These are phyloP conservation scores for Lasiosphaeria miniovina DNA, from an alignment of 495 filamentous ascomycete species.

Conservation along the genomic window DNA sequence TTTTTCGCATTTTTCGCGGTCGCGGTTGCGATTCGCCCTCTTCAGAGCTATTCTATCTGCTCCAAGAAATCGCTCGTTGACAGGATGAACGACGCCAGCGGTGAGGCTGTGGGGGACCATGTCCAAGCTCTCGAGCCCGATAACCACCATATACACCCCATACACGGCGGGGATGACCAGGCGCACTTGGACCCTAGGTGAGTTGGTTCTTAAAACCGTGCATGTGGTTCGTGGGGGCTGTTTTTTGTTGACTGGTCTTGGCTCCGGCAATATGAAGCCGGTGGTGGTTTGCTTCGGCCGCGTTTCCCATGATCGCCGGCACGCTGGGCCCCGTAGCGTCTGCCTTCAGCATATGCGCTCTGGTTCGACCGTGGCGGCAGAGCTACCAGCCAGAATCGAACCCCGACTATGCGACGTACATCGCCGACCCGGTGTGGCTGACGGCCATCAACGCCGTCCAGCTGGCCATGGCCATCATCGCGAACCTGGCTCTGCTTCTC, in stretches of 20 bases:
- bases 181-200: constrained; percentile 49
- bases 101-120: constrained; percentile 26
- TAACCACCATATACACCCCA: constrained; percentile 10
- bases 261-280: constrained; percentile 33
- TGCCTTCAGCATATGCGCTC: constrained; percentile 75
- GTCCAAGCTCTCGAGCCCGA: constrained; percentile 15
- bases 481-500: constrained; percentile 70
- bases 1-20: too few relatives aligned
- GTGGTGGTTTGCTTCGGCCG: constrained; percentile 87
- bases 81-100: constrained; percentile 32
- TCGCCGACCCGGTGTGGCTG: constrained; percentile 72
- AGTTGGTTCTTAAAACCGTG: too few relatives aligned
- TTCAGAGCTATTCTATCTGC: too few relatives aligned
- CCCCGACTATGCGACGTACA: constrained; percentile 45
- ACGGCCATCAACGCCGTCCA: constrained; percentile 71
- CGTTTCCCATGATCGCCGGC: constrained; percentile 76
- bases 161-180: constrained; percentile 29
- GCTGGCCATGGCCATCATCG: constrained; percentile 63
- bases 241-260: too few relatives aligned
- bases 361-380: constrained; percentile 72
- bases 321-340: constrained; percentile 81
- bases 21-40: too few relatives aligned
- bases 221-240: too few relatives aligned
- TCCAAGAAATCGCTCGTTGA: too few relatives aligned
- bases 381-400: constrained; percentile 50